These are phyloP conservation scores for Cercospora sp. DNA, from an alignment of 2,329 filamentous ascomycete species.

Conservation along the genomic window DNA sequence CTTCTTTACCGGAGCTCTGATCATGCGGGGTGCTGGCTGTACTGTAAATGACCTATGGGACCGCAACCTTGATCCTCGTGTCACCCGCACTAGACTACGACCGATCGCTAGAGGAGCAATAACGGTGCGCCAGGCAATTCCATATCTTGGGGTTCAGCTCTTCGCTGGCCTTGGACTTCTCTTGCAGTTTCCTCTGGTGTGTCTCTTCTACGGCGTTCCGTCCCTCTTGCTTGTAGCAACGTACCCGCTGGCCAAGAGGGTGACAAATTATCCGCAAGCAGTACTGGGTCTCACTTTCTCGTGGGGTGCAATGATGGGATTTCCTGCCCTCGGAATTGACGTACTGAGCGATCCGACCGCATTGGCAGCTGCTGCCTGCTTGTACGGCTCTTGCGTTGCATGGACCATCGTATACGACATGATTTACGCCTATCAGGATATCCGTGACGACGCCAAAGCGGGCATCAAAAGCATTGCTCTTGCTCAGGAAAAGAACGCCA, in stretches of 20 bases:
- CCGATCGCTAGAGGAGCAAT: conserved; percentile 80
- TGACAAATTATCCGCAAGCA: conserved; percentile 84
- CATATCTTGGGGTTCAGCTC: conserved; percentile 73
- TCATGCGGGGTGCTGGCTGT: conserved; percentile 87
- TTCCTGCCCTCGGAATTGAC: conserved; percentile 77
- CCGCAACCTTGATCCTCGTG: conserved; percentile 78
- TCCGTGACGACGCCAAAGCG: conserved; percentile 79
- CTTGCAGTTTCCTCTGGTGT: conserved; percentile 71
- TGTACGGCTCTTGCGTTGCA: conserved; percentile 77
- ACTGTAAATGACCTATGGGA: conserved; percentile 92
- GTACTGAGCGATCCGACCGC: conserved; percentile 65
- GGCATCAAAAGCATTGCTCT: conserved; percentile 88
- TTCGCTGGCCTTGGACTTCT: conserved; percentile 71
- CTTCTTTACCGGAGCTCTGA: conserved; percentile 73
- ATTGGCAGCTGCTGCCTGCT: conserved; percentile 62
- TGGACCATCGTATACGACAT: conserved; percentile 92
- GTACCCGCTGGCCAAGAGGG: conserved; percentile 81
- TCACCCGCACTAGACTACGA: conserved; percentile 71
- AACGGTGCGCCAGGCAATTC: conserved; percentile 67
- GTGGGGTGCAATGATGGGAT: conserved; percentile 86
- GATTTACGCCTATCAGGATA: conserved; percentile 91
- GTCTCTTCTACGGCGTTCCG: conserved; percentile 75
- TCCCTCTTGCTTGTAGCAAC: conserved; percentile 70
- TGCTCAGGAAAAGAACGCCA: conserved; percentile 74
- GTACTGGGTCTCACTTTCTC: conserved; percentile 83